These are phyloP conservation scores for Kwoniella mangroviensis DNA, from an alignment of 768 basidiomycete genomes.

Conservation along the genomic window DNA sequence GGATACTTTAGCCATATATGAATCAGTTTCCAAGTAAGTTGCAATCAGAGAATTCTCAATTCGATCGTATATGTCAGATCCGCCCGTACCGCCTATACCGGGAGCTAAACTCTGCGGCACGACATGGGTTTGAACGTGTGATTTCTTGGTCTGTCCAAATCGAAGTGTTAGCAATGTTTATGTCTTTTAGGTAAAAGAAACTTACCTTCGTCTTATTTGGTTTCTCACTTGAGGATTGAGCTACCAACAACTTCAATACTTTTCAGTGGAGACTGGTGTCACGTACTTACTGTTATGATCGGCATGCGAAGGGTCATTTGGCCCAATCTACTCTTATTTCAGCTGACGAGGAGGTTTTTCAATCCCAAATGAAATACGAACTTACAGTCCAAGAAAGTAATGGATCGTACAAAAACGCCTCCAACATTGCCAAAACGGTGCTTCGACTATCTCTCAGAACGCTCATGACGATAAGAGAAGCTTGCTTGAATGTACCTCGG, in stretches of 20 bases:
- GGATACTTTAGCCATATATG: slow-evolving; percentile 48
- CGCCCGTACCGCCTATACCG: slow-evolving; percentile 1
- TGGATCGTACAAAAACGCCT: slow-evolving; percentile 60
- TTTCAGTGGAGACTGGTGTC: not conserved
- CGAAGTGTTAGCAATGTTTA: no score
- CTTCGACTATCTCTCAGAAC: slow-evolving; percentile 57
- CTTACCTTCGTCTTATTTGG: not conserved
- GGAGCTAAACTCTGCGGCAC: slow-evolving; percentile 34
- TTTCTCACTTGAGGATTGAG: not conserved
- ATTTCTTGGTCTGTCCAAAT: not conserved
- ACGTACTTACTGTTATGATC: not conserved
- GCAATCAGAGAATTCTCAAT: slow-evolving; percentile 39
- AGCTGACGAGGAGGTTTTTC: not conserved
- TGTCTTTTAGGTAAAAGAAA: not conserved
- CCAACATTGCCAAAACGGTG: slow-evolving; percentile 58
- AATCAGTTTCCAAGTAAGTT: slow-evolving; percentile 36
- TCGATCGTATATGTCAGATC: slow-evolving; percentile 31
- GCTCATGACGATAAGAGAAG: slow-evolving; percentile 55
- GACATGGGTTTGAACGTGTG: slow-evolving; percentile 5
- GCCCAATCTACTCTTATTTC: not conserved
- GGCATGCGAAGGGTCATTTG: slow-evolving; percentile 8
- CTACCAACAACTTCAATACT: not conserved
- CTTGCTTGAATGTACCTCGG: slow-evolving; percentile 57
- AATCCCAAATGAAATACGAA: not conserved
- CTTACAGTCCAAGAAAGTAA: slow-evolving; percentile 54